Evolutionary conservation across 805 yeast genomes (phyloP).

Genomic region (Saturnispora serradocipensis): DNA sequence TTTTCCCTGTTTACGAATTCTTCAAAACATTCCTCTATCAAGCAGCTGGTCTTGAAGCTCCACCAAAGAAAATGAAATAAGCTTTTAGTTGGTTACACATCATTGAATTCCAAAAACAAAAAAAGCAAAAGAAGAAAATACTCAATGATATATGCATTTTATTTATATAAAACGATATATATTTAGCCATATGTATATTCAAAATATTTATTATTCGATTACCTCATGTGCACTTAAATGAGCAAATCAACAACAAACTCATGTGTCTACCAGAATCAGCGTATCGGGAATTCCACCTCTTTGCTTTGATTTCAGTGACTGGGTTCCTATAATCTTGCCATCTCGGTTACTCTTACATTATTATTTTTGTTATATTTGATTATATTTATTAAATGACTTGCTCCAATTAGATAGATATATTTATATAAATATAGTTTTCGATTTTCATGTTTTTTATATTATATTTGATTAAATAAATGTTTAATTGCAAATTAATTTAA

Average conservation of each 20-base stretch:
- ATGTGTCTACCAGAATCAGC: too few species aligned
- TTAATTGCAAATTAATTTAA: constrained; percentile 31
- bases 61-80: constrained; percentile 16
- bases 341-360: background rate
- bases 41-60: constrained; percentile 17
- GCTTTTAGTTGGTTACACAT: background rate
- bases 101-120: background rate
- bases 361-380: background rate
- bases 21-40: constrained; percentile 59
- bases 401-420: background rate
- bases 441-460: background rate
- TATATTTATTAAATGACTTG: constrained; percentile 1
- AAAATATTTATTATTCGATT: background rate
- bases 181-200: background rate
- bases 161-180: background rate
- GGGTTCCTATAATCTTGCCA: background rate
- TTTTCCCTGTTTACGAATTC: constrained; percentile 92
- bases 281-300: too few species aligned
- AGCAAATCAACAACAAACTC: background rate
- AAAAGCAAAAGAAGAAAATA: background rate
- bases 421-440: constrained; percentile 1
- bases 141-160: background rate
- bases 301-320: too few species aligned
- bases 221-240: background rate
- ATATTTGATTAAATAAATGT: background rate